phyloP scores from a whole-genome alignment of 805 yeast species.

The Monosporozyma unispora region DNA sequence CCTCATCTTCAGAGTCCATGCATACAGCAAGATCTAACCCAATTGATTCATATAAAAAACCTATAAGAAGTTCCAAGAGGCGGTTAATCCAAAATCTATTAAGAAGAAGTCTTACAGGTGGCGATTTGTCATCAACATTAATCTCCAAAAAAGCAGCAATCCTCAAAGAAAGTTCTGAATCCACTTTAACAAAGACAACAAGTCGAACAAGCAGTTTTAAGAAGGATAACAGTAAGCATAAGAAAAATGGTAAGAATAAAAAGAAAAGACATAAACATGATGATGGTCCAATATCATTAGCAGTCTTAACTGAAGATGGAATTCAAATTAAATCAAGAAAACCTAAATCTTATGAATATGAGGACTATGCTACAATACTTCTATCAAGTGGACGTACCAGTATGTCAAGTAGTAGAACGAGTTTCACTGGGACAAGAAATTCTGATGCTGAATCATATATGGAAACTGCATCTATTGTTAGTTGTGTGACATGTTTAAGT shows the following conservation, averaged over 20 bases:
- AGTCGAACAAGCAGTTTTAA: not conserved
- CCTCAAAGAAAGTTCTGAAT: not conserved
- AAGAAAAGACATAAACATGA: slow-evolving; percentile 2
- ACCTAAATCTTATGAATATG: slow-evolving; percentile 6
- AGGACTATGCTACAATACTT: not conserved
- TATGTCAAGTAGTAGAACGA: slow-evolving; percentile 10
- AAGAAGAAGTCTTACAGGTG: not conserved
- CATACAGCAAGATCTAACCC: not conserved
- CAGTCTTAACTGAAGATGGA: slow-evolving; percentile 30
- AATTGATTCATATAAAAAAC: not conserved
- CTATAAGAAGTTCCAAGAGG: not conserved
- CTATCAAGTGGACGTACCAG: slow-evolving; percentile 4
- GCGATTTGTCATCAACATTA: not conserved
- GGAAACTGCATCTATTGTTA: slow-evolving; percentile 29
- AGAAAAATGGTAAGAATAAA: not conserved
- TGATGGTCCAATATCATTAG: slow-evolving; percentile 15
- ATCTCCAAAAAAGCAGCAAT: not conserved
- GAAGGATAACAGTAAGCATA: not conserved
- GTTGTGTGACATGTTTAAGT: slow-evolving; percentile 31
- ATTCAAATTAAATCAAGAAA: slow-evolving; percentile 26
- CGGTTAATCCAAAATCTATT: not conserved
- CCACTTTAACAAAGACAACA: not conserved
- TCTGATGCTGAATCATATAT: slow-evolving; percentile 8
- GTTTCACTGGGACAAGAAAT: slow-evolving; percentile 8
- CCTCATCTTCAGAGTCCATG: not conserved